phyloP scores from a whole-genome alignment of 164 flowering plant species.

The Santalum album region DNA sequence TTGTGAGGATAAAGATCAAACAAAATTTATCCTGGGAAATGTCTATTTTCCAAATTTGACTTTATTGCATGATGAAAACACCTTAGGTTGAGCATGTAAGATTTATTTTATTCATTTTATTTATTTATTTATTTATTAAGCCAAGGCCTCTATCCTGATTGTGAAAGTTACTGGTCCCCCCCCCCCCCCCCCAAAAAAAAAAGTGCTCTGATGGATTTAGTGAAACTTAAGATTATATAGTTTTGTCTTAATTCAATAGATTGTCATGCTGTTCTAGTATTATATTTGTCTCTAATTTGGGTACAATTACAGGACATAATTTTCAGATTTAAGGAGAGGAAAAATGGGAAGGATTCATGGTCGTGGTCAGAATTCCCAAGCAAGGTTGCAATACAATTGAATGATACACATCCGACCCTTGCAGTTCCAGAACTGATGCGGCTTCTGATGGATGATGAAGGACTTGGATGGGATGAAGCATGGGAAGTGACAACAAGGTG shows the following conservation, averaged over 20 bases:
- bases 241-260: neutral
- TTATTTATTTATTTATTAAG: too few species aligned
- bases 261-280: neutral
- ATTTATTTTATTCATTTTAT: too few species aligned
- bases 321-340: constrained; percentile 83
- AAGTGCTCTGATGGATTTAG: too few species aligned
- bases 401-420: constrained; percentile 98
- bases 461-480: constrained; percentile 98
- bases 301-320: constrained; percentile 67
- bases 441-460: constrained; percentile 86
- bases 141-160: too few species aligned
- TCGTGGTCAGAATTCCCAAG: constrained; percentile 83
- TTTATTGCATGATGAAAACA: too few species aligned
- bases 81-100: too few species aligned
- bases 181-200: too few species aligned
- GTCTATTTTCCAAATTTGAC: too few species aligned
- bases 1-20: too few species aligned
- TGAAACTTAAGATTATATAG: too few species aligned
- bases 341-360: constrained; percentile 32
- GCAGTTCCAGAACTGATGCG: constrained; percentile 97
- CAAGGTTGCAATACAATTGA: constrained; percentile 90
- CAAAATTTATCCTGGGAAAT: too few species aligned
- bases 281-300: neutral
- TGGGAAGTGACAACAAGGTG: constrained; percentile 88
- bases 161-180: too few species aligned